Conservation (phyloP, 208 protist species). For the Acanthamoeba royreba region DNA sequence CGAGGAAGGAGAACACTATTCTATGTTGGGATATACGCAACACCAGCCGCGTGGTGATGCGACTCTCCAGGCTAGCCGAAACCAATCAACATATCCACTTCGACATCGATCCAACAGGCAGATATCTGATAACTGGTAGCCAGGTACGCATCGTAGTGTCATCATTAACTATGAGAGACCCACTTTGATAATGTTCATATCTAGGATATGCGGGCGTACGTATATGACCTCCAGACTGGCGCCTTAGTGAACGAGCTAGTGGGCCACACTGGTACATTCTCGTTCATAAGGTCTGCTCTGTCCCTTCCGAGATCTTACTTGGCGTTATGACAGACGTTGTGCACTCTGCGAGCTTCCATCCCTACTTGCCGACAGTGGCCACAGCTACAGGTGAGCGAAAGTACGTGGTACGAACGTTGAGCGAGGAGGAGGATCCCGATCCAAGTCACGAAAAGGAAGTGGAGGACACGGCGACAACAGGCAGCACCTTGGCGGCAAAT, state of each 20-base stretch:
- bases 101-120: constrained; percentile 9
- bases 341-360: neutral
- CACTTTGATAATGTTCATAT: too few relatives aligned
- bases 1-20: constrained; percentile 3
- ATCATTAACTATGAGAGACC: neutral
- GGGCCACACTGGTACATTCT: neutral
- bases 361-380: neutral
- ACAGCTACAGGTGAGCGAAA: neutral
- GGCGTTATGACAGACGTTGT: neutral
- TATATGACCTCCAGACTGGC: constrained; percentile 16
- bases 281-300: neutral
- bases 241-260: neutral
- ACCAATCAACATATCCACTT: constrained; percentile 28
- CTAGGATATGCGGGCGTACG: neutral
- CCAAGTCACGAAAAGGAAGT: neutral
- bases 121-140: constrained; percentile 16
- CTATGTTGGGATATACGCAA: constrained; percentile 31
- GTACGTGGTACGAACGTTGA: neutral
- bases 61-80: neutral
- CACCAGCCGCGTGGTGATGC: neutral
- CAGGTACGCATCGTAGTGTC: neutral
- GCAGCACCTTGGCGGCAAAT: neutral
- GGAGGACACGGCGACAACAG: neutral
- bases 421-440: neutral
- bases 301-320: neutral